Evolutionary conservation across 192 early-diverging fungal species (phyloP), one percentile per base, ranked within the genome.

Genomic region (Coemansia sp.): DNA sequence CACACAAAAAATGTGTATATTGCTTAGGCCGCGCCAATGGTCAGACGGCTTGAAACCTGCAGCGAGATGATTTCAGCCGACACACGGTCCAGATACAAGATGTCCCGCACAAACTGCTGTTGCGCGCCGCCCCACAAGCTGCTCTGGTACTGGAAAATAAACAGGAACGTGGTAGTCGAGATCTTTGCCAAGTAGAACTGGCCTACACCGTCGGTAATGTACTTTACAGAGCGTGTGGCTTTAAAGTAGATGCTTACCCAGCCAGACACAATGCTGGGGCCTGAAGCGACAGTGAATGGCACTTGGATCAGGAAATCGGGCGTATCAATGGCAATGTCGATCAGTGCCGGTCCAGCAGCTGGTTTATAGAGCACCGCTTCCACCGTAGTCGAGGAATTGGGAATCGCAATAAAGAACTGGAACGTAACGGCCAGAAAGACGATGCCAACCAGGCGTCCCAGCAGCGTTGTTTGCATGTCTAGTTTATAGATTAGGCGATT

Each of bases 101-200:
- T 67, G 19, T 82, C 80, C 19, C 59, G 66, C 15, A 66, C 58
- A 12, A 66, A 27, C 4, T 55, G 23, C 51, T 55, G 51, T 3
- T 55, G 51, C 15, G 63, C n/a, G 0, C 69, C 63, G 11, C 46
- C 53, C 12, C 70, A 14, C 11, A 58, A 8, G 2, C 48, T 46
- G 45, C 60, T 19, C 71, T 66, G 46, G 25, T 76, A 82, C 19
- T 82, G 62, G 21, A 74, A 63, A 11, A 55, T 60, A 48, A 76
- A 82, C 61, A 82, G 53, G 34, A 66, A 82, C 0, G 79, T 82
- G 27, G 68, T 70, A 25, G 63, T 53, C 0, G 79, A 75, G 14
- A 76, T 62, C n/a, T 19, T 36, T 7, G 79, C 79, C n/a, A 65
- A 11, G 23, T 71, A 82, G 5, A 25, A 34, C 19, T 73, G 44